phyloP scores from a whole-genome alignment of 495 filamentous ascomycete species.

The Aspergillus nanangensis region DNA sequence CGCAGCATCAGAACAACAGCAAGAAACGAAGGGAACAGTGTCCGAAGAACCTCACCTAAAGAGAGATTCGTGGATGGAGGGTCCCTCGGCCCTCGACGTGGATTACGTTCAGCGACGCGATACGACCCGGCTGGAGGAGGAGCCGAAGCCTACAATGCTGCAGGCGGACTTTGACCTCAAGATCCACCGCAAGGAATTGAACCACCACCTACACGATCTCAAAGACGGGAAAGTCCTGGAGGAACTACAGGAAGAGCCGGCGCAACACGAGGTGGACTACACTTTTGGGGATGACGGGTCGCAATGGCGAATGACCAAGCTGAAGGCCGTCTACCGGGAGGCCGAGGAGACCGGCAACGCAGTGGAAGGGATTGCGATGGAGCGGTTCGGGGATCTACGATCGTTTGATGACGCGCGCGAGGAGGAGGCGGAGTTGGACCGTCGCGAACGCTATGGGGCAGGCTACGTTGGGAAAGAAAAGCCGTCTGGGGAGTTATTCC shows the following conservation, averaged over 20 bases:
- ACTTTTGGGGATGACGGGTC: slow-evolving; percentile 87
- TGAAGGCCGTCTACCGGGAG: slow-evolving; percentile 78
- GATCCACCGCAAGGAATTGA: slow-evolving; percentile 79
- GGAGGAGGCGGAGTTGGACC: slow-evolving; percentile 88
- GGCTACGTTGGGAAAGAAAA: slow-evolving; percentile 85
- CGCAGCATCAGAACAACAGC: too few relatives aligned
- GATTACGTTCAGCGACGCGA: slow-evolving; percentile 74
- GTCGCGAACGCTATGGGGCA: slow-evolving; percentile 77
- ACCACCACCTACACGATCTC: slow-evolving; percentile 63
- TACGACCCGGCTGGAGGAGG: slow-evolving; percentile 34
- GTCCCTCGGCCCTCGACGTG: slow-evolving; percentile 72
- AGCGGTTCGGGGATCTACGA: slow-evolving; percentile 75
- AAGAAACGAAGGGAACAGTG: slow-evolving; percentile 19
- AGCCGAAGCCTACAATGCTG: slow-evolving; percentile 43
- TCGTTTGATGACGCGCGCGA: slow-evolving; percentile 93
- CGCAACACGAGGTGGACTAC: slow-evolving; percentile 68
- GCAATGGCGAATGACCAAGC: slow-evolving; percentile 92
- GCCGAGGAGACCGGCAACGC: slow-evolving; percentile 66
- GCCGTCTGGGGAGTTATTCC: slow-evolving; percentile 81
- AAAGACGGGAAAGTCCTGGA: slow-evolving; percentile 50
- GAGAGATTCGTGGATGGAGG: slow-evolving; percentile 94
- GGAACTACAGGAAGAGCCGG: slow-evolving; percentile 45
- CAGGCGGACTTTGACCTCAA: slow-evolving; percentile 68
- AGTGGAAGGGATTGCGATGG: slow-evolving; percentile 76
- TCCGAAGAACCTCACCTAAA: slow-evolving; percentile 42